A percentile compares a stretch with the other conserved stretches of the same genome.
phyloP scores from a whole-genome alignment of 2,329 filamentous ascomycete species.

The Fusarium avenaceum region DNA sequence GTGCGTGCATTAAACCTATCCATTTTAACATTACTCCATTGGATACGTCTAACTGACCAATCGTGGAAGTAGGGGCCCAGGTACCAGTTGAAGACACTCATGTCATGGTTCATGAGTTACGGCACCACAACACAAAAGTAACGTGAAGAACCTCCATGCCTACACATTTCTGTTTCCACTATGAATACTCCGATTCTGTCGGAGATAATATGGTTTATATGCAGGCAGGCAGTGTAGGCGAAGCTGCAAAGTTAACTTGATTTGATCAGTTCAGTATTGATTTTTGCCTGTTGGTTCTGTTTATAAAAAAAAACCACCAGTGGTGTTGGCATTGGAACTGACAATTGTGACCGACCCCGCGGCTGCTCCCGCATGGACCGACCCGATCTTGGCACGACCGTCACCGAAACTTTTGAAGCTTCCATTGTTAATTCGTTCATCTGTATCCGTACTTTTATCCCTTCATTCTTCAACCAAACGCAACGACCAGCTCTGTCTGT shows the following conservation, averaged over 20 bases:
- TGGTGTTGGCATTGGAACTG: background rate
- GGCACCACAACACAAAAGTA: background rate
- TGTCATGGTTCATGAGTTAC: conserved; percentile 6
- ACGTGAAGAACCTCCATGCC: background rate
- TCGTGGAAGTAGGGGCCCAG: conserved; percentile 7
- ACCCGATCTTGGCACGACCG: conserved; percentile 36
- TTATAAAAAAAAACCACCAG: background rate
- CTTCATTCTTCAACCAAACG: background rate
- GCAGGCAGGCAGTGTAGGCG: background rate
- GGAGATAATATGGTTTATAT: background rate
- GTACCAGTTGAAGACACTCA: conserved; percentile 22
- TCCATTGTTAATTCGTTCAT: conserved; percentile 10
- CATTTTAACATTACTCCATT: conserved; percentile 11
- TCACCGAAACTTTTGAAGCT: conserved; percentile 37
- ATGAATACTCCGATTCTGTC: background rate
- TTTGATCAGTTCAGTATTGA: background rate
- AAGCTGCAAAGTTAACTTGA: background rate
- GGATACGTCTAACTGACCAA: conserved; percentile 15
- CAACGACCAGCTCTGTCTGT: conserved; percentile 1
- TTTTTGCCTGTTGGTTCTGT: background rate
- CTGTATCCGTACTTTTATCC: background rate
- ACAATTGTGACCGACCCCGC: conserved; percentile 22
- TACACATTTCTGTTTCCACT: background rate
- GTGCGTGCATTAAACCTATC: background rate
- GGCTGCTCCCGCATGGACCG: conserved; percentile 43